Percentiles rank a stretch among this genome's conserved stretches.
These are phyloP conservation scores for Drechslera avenae DNA, from an alignment of 2,329 filamentous ascomycete species.

Conservation along the genomic window DNA sequence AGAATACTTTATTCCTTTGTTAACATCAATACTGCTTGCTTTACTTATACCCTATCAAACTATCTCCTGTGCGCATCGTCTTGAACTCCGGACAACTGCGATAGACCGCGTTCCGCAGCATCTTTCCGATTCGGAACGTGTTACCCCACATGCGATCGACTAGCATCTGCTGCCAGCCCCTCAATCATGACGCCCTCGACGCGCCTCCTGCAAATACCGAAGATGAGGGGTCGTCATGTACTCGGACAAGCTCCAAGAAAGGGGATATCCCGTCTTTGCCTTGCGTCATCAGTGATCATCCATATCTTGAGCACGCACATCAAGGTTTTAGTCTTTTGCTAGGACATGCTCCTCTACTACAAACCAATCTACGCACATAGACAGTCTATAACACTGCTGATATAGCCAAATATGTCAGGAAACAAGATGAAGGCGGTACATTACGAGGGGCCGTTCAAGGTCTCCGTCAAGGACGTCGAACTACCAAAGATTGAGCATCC, in stretches of 20 bases:
- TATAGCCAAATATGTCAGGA: neutral
- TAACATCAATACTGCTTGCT: no score
- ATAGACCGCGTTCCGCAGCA: neutral
- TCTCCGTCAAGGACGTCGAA: constrained; percentile 65
- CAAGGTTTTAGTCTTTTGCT: neutral
- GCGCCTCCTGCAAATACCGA: neutral
- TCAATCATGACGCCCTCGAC: constrained; percentile 10
- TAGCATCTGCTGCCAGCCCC: constrained; percentile 2
- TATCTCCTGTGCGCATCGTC: no score
- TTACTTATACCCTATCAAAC: no score
- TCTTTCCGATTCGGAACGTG: constrained; percentile 4
- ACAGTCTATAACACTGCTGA: neutral
- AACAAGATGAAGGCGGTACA: constrained; percentile 66
- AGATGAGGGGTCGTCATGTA: constrained; percentile 3
- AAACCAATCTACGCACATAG: neutral
- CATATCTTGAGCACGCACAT: neutral
- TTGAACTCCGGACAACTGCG: no score
- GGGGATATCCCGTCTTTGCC: neutral
- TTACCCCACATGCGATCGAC: constrained; percentile 10
- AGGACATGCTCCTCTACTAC: neutral
- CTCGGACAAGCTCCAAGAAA: neutral
- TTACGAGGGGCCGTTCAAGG: constrained; percentile 66
- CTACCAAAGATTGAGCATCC: constrained; percentile 65
- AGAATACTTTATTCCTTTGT: no score
- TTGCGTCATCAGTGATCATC: neutral